phyloP scores from a whole-genome alignment of 257 asterid genomes.

The Nicotiana attenuata region DNA sequence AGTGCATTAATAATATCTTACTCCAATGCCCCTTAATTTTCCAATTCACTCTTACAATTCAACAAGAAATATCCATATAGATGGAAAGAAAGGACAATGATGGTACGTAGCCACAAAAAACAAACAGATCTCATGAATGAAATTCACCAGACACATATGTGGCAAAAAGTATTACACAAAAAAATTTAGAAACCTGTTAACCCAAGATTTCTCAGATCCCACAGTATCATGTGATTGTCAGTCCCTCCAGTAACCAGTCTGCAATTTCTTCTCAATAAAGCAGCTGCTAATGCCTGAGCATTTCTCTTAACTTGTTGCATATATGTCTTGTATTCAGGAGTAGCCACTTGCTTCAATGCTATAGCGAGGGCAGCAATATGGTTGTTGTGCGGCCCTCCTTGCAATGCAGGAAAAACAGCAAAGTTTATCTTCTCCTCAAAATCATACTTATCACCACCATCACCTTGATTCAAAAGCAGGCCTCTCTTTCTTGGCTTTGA shows the following conservation, averaged over 20 bases:
- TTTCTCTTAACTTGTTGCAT: constrained; percentile 87
- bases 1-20: not conserved
- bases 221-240: constrained; percentile 72
- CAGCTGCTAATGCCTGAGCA: constrained; percentile 68
- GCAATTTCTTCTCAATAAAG: constrained; percentile 60
- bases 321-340: constrained; percentile 66
- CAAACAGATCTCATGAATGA: not conserved
- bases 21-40: not conserved
- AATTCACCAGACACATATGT: not conserved
- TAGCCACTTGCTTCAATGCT: constrained; percentile 81
- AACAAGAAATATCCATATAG: not conserved
- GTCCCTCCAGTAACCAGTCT: constrained; percentile 83
- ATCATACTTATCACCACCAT: constrained; percentile 63
- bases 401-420: constrained; percentile 85
- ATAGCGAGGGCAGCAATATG: constrained; percentile 88
- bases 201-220: constrained; percentile 82
- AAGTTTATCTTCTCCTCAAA: constrained; percentile 85
- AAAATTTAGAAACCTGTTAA: constrained; percentile 51
- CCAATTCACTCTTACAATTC: not conserved
- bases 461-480: constrained; percentile 65
- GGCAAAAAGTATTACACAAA: not conserved
- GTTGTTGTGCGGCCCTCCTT: constrained; percentile 93
- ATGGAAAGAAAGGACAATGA: not conserved
- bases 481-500: constrained; percentile 71
- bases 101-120: not conserved